Conservation (phyloP, 306 rosid species). For the Crataegus laevigata region DNA sequence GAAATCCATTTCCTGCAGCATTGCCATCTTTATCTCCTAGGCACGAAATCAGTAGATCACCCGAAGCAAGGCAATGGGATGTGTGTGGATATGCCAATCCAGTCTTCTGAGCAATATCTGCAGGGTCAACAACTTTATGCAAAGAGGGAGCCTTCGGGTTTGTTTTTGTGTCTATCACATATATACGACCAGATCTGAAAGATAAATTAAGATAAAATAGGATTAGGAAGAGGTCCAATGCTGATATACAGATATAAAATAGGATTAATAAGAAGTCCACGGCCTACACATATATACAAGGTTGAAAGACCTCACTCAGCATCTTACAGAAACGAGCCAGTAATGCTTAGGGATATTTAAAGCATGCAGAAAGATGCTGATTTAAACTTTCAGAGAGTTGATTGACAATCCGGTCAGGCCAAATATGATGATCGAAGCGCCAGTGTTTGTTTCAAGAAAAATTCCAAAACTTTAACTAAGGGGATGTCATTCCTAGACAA, state of each 20-base stretch:
- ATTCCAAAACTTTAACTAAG: no score
- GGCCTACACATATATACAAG: background rate
- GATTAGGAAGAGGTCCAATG: background rate
- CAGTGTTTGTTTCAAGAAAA: background rate
- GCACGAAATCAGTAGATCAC: slow-evolving; percentile 82
- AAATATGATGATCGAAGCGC: background rate
- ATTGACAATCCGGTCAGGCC: background rate
- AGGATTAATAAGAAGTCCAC: background rate
- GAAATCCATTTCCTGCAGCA: slow-evolving; percentile 84
- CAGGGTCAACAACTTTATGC: slow-evolving; percentile 76
- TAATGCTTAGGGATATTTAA: background rate
- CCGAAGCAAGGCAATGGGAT: slow-evolving; percentile 97
- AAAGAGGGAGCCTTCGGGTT: slow-evolving; percentile 74
- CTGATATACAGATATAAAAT: no score
- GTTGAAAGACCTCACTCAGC: background rate
- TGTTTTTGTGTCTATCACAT: slow-evolving; percentile 71
- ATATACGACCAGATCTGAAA: slow-evolving; percentile 79
- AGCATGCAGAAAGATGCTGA: background rate
- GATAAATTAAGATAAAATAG: slow-evolving; percentile 9
- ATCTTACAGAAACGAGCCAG: background rate
- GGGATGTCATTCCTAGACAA: background rate
- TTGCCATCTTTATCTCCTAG: slow-evolving; percentile 88
- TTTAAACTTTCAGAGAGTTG: background rate
- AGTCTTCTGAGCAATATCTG: slow-evolving; percentile 57
- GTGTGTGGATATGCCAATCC: slow-evolving; percentile 95